Base-by-base conservation (phyloP, 495 filamentous ascomycete species). In the Aspergillus campestris region DNA sequence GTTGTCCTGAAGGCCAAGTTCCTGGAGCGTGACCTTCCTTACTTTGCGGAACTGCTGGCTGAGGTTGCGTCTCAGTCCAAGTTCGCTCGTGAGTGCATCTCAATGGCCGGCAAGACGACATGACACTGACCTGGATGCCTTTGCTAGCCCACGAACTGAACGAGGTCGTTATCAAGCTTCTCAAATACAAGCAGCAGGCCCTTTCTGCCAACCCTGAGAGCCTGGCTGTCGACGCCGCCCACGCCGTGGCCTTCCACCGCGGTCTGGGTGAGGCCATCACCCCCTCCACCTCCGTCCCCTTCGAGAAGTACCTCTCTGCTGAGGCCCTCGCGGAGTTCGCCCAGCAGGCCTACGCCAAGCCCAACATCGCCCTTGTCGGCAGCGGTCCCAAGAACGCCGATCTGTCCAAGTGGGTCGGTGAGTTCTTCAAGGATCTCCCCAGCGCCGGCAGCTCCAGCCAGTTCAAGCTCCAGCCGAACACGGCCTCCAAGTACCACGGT, bases 11-110 rank as follows among this genome's bases (percentile, higher is more conserved):
- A 86, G 64, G 85, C 92, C 61, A 95, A 87, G 67, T 97, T 97
- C 77, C 78, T 99, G 45, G 78, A 89, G 61, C 82, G 90, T 59
- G 89, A 99, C 54, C 81, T 99, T 49, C 90, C 92, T 51, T 99
- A 97, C 80, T 99, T 95, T 69, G 79, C 88, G 61, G 92, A 99
- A 75, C 74, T 96, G 52, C 78, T 99, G 54, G 89, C 82, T 44
- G 92, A 99, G 71, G 86, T 96, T 61, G 74, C 92, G 50, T 80
- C 83, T 44, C 72, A 86, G 66, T 91, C 94, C 44, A 89, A 85
- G 65, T 99, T 84, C 60, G 77, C 78, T 45, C 75, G 88, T 94
- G 73, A 73, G 81, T 61, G 35, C 37, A 36, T 13, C 18, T 44
- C 47, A 8, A 38, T 29, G 12, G 9, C 32, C 10, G 6, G 9